Conservation (phyloP, 106 monocot species). For the Platanthera guangdongensis region DNA sequence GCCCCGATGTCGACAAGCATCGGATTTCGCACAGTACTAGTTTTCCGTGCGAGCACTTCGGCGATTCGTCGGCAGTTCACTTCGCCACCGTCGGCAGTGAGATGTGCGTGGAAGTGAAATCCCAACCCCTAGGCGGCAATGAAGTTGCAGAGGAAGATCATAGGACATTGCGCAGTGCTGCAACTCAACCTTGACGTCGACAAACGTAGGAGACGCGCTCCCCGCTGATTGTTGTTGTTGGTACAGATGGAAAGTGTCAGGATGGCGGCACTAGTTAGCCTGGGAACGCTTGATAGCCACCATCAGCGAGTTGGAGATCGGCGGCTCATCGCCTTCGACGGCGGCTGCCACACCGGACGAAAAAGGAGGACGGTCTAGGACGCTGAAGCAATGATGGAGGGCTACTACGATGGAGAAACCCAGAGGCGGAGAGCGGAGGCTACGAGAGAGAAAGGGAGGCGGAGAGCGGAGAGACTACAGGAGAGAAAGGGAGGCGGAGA, state of each 20-base stretch:
- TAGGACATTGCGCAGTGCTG: constrained; percentile 56
- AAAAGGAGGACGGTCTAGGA: constrained; percentile 75
- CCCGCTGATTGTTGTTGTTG: constrained; percentile 31
- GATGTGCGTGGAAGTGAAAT: constrained; percentile 6
- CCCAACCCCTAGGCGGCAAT: constrained; percentile 18
- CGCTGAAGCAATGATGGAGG: constrained; percentile 76
- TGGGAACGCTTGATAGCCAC: constrained; percentile 97
- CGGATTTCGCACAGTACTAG: constrained; percentile 22
- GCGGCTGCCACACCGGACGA: constrained; percentile 8
- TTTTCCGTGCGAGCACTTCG: constrained; percentile 26
- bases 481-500: too few relatives aligned
- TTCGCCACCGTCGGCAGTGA: constrained; percentile 15
- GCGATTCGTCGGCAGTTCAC: constrained; percentile 49
- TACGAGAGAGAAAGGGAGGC: too few relatives aligned
- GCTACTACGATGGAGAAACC: too few relatives aligned
- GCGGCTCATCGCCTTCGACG: constrained; percentile 35
- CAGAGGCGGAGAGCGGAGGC: too few relatives aligned
- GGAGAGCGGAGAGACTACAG: too few relatives aligned
- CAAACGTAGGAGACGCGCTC: constrained; percentile 4
- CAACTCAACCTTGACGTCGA: constrained; percentile 57
- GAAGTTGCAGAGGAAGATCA: constrained; percentile 38
- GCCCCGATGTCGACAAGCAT: constrained; percentile 64
- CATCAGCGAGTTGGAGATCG: constrained; percentile 93
- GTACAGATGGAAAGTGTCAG: constrained; percentile 86
- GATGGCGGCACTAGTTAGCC: constrained; percentile 84